phyloP scores from a whole-genome alignment of 2,329 filamentous ascomycete species.

The Phoma herbarum region DNA sequence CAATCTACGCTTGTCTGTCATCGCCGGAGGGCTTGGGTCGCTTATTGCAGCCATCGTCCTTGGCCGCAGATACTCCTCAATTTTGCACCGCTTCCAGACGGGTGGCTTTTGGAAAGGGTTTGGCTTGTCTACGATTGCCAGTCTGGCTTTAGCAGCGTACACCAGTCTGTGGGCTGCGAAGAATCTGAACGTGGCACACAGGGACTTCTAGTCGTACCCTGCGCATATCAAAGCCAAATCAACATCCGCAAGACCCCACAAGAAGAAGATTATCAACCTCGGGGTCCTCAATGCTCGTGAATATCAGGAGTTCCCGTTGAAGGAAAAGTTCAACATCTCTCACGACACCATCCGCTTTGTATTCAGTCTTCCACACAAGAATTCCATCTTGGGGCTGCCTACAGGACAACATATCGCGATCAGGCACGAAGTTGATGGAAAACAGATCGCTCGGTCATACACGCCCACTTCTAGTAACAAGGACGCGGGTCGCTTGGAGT shows the following conservation, averaged over 20 bases:
- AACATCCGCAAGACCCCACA: slow-evolving; percentile 9
- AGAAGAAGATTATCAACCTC: slow-evolving; percentile 28
- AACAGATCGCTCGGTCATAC: slow-evolving; percentile 32
- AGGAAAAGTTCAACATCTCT: slow-evolving; percentile 26
- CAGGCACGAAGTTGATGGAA: slow-evolving; percentile 72
- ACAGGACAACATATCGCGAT: slow-evolving; percentile 50
- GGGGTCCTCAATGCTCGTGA: slow-evolving; percentile 61
- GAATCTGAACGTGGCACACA: slow-evolving; percentile 25
- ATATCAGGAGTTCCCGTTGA: slow-evolving; percentile 60
- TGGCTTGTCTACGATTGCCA: slow-evolving; percentile 22
- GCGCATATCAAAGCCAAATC: slow-evolving; percentile 26
- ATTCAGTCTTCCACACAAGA: slow-evolving; percentile 36
- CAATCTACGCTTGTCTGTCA: slow-evolving; percentile 1
- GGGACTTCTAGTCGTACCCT: slow-evolving; percentile 26
- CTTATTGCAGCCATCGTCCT: slow-evolving; percentile 14
- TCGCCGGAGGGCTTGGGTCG: slow-evolving; percentile 12
- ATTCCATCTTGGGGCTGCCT: slow-evolving; percentile 44
- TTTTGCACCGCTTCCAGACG: slow-evolving; percentile 15
- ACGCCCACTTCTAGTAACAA: slow-evolving; percentile 62
- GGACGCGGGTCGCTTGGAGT: slow-evolving; percentile 63
- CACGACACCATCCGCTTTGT: slow-evolving; percentile 36
- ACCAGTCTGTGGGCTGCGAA: slow-evolving; percentile 23
- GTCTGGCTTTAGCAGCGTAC: slow-evolving; percentile 17
- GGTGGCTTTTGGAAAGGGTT: slow-evolving; percentile 28
- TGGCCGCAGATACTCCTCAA: slow-evolving; percentile 19